Conservation (phyloP, 495 filamentous ascomycete species). For the Neurospora sp. region DNA sequence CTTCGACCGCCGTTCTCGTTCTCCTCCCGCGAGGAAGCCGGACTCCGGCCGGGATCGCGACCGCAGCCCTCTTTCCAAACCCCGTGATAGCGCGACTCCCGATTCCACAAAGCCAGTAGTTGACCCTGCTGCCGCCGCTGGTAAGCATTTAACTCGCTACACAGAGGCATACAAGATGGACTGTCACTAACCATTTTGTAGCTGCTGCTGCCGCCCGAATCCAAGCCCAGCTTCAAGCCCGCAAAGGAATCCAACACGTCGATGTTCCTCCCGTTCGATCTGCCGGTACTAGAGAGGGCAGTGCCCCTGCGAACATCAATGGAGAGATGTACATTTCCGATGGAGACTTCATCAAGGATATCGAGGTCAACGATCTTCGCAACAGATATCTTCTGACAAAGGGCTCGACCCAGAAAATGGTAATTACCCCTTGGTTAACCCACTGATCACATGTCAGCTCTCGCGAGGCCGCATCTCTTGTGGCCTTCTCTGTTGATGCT, state of each 20-base stretch:
- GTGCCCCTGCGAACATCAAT: slow-evolving; percentile 45
- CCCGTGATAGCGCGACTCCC: slow-evolving; percentile 41
- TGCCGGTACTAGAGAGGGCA: slow-evolving; percentile 11
- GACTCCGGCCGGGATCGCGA: slow-evolving; percentile 63
- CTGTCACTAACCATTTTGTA: slow-evolving; percentile 27
- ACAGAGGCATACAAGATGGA: background rate
- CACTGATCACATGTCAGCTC: slow-evolving; percentile 69
- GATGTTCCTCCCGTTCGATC: slow-evolving; percentile 80
- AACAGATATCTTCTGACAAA: slow-evolving; percentile 98
- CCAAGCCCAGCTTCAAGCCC: slow-evolving; percentile 84
- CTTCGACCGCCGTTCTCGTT: slow-evolving; percentile 81
- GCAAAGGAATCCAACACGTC: slow-evolving; percentile 87
- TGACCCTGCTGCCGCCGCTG: slow-evolving; percentile 81
- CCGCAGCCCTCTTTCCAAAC: slow-evolving; percentile 64
- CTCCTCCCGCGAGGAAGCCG: slow-evolving; percentile 51
- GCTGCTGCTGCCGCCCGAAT: slow-evolving; percentile 90
- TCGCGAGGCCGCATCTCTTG: slow-evolving; percentile 25
- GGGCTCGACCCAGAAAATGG: slow-evolving; percentile 97
- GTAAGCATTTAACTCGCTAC: slow-evolving; percentile 33
- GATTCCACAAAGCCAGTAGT: slow-evolving; percentile 28
- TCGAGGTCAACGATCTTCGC: slow-evolving; percentile 95
- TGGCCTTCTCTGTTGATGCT: slow-evolving; percentile 19
- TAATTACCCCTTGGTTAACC: slow-evolving; percentile 69
- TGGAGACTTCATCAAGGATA: slow-evolving; percentile 95
- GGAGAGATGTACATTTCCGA: slow-evolving; percentile 88